Evolutionary conservation across 805 yeast species (phyloP), one percentile per base, ranked within the genome.

Genomic region (Wickerhamomyces mucosus): DNA sequence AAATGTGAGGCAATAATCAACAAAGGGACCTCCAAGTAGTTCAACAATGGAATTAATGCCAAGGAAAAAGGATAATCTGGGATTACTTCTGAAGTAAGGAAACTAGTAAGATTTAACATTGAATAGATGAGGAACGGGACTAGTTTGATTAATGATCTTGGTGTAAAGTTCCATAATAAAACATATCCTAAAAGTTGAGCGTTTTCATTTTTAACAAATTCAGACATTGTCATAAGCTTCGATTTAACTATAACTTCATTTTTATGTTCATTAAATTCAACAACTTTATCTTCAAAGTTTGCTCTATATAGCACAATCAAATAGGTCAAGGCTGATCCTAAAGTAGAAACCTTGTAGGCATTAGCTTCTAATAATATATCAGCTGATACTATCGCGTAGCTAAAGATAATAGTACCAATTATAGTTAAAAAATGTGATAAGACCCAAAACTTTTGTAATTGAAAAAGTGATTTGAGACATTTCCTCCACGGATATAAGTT

Each of bases 71-170:
- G 43, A 11, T 45, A 45, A 1, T 41, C 34, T 1, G 66, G 63
- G 29, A 51, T 57, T 7, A 51, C 40, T 23, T 63, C 66, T 20
- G 46, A 35, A 4, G 53, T 47, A 26, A 54, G 42, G 35, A 46
- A 60, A 15, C 54, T 51, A 18, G 55, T 42, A 23, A 61, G 38
- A 35, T 64, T 64, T 32, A 64, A 43, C n/a, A 55, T 42, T 4
- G 69, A 62, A 37, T 62, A 64, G 7, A 56, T 47, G n/a, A 56
- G 51, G 41, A 62, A 63, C 2, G 69, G 67, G 18, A 57, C 34
- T 27, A 64, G 37, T 36, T 64, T 64, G 22, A 56, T 32, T n/a
- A 55, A 14, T 14, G 51, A 53, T 3, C 42, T 35, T 4, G 49
- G 42, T 0, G 68, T 59, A 8, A 48, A 44, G 18, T 54, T 27